A percentile compares a stretch with the other conserved stretches of the same genome.
These are phyloP conservation scores for Neonectria magnoliae DNA, from an alignment of 2,329 filamentous ascomycete genomes.

Conservation along the genomic window DNA sequence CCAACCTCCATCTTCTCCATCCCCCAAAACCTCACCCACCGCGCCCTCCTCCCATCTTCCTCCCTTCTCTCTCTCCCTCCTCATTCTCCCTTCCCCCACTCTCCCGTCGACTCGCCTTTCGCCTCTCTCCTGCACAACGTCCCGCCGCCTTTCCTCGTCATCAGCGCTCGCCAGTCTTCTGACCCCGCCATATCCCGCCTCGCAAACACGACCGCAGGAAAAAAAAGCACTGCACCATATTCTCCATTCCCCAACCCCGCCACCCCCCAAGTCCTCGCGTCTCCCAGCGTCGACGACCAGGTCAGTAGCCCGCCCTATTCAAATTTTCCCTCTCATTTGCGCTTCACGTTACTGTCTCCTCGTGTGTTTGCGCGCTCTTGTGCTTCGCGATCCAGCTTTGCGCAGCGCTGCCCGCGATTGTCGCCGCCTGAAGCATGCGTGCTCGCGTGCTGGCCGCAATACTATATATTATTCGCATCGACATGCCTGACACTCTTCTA, in stretches of 20 bases:
- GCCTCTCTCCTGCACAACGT: slow-evolving; percentile 22
- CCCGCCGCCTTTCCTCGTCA: slow-evolving; percentile 33
- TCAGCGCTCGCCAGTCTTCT: slow-evolving; percentile 42
- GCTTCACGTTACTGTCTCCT: neutral
- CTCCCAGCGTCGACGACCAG: slow-evolving; percentile 37
- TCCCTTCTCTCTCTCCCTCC: slow-evolving; percentile 37
- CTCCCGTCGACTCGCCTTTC: slow-evolving; percentile 27
- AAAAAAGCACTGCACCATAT: slow-evolving; percentile 42
- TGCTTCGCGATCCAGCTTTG: slow-evolving; percentile 16
- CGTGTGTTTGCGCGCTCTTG: slow-evolving; percentile 4
- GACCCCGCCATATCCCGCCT: slow-evolving; percentile 48
- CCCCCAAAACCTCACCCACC: slow-evolving; percentile 37
- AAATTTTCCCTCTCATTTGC: neutral
- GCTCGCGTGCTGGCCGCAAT: slow-evolving; percentile 28
- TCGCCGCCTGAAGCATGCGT: slow-evolving; percentile 3
- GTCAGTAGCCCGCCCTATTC: slow-evolving; percentile 31
- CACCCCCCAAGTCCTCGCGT: slow-evolving; percentile 36
- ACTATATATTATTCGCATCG: slow-evolving; percentile 5
- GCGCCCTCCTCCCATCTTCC: slow-evolving; percentile 40
- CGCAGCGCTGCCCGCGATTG: slow-evolving; percentile 18
- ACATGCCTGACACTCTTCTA: slow-evolving; percentile 14
- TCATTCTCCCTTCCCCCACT: slow-evolving; percentile 36
- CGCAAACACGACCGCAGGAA: slow-evolving; percentile 43
- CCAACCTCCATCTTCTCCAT: slow-evolving; percentile 35
- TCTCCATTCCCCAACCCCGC: slow-evolving; percentile 34